Evolutionary conservation across 2,329 filamentous ascomycete genomes (phyloP).

Genomic region (Myotisia sp.): DNA sequence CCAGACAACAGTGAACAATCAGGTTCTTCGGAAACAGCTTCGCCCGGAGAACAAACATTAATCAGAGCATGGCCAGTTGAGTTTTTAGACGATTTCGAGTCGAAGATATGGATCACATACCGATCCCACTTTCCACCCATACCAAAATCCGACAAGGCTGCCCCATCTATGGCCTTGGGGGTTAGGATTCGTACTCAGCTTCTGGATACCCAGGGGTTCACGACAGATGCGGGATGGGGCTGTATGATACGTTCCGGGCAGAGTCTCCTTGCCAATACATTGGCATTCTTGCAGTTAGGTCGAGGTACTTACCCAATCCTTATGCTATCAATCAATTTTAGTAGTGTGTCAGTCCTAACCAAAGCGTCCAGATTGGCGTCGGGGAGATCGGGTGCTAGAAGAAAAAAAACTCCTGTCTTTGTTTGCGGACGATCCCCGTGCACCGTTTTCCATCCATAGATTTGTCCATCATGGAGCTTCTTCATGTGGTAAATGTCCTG

Average conservation of each 20-base stretch:
- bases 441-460: conserved; percentile 86
- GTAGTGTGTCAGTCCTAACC: neutral
- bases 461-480: conserved; percentile 80
- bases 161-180: conserved; percentile 59
- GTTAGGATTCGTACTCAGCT: conserved; percentile 74
- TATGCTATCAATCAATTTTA: neutral
- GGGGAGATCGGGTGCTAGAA: conserved; percentile 41
- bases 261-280: conserved; percentile 75
- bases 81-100: conserved; percentile 88
- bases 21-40: no score
- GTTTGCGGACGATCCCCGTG: conserved; percentile 74
- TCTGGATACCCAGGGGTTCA: conserved; percentile 66
- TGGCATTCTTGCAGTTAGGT: conserved; percentile 58
- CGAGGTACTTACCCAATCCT: conserved; percentile 44
- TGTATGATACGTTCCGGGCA: conserved; percentile 98
- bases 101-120: conserved; percentile 92
- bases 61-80: conserved; percentile 74
- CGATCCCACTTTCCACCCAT: conserved; percentile 75
- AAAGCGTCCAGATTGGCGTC: conserved; percentile 53
- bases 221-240: conserved; percentile 90
- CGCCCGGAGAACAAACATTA: no score
- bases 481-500: conserved; percentile 84
- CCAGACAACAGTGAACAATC: no score
- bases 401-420: conserved; percentile 61
- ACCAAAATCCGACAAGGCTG: conserved; percentile 59